phyloP scores from a whole-genome alignment of 257 asterid species.

The Mitragyna speciosa region DNA sequence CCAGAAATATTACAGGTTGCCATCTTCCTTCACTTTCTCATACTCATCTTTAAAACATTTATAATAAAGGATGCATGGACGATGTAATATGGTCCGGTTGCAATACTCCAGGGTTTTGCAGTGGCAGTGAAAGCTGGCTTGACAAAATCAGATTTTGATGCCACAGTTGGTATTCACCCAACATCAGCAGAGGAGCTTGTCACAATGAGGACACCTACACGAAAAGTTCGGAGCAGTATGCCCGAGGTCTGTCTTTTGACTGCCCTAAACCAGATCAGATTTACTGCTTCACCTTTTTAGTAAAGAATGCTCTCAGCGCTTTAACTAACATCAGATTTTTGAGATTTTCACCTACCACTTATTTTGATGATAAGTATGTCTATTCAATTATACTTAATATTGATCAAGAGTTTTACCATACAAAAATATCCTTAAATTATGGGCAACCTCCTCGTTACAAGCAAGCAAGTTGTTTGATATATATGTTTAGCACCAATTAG shows the following conservation, averaged over 20 bases:
- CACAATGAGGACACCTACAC: slow-evolving; percentile 90
- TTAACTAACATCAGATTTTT: neutral
- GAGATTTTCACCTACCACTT: neutral
- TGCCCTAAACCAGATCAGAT: neutral
- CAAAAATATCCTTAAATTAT: too few relatives aligned
- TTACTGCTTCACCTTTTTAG: neutral
- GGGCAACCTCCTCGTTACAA: neutral
- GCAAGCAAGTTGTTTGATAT: too few relatives aligned
- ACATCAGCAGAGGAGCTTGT: slow-evolving; percentile 97
- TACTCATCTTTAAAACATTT: neutral
- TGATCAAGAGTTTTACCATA: neutral
- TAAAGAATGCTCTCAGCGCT: neutral
- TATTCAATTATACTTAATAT: too few relatives aligned
- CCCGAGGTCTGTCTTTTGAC: slow-evolving; percentile 51
- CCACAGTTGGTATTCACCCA: slow-evolving; percentile 90
- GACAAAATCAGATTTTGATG: slow-evolving; percentile 89
- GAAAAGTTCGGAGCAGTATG: slow-evolving; percentile 62
- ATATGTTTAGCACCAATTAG: neutral
- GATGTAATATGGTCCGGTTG: slow-evolving; percentile 10
- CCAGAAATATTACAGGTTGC: slow-evolving; percentile 88
- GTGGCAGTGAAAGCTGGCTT: slow-evolving; percentile 93
- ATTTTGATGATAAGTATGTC: too few relatives aligned
- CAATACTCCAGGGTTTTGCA: slow-evolving; percentile 75
- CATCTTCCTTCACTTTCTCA: neutral
- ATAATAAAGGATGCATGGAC: neutral